These are phyloP conservation scores for Aspergillus olivimuriae DNA, from an alignment of 495 filamentous ascomycete genomes.

Conservation along the genomic window DNA sequence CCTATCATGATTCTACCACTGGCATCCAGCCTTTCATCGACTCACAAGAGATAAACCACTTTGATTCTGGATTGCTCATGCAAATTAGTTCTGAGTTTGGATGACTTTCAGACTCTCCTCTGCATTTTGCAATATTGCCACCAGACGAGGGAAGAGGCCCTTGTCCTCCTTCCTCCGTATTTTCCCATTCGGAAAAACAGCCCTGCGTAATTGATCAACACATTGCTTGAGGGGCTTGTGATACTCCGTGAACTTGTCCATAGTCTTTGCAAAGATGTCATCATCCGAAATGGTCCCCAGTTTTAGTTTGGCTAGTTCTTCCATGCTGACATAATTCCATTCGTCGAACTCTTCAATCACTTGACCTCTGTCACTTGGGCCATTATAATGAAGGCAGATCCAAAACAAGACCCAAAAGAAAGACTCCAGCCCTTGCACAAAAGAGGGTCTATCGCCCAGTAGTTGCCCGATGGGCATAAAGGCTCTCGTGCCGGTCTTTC, in stretches of 20 bases:
- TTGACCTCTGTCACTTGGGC: slow-evolving; percentile 10
- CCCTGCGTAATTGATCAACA: slow-evolving; percentile 27
- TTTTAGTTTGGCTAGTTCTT: slow-evolving; percentile 18
- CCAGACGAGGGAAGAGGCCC: slow-evolving; percentile 11
- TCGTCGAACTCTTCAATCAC: slow-evolving; percentile 15
- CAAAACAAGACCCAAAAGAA: slow-evolving; percentile 51
- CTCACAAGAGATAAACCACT: neutral
- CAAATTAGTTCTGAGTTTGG: too few species aligned
- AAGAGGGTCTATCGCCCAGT: slow-evolving; percentile 17
- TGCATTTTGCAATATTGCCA: neutral
- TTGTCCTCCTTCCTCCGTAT: slow-evolving; percentile 19
- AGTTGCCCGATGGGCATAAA: slow-evolving; percentile 28
- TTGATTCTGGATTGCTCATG: too few species aligned
- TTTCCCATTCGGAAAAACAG: slow-evolving; percentile 29
- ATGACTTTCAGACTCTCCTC: neutral
- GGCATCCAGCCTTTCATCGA: neutral
- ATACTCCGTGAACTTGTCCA: slow-evolving; percentile 27
- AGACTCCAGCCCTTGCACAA: slow-evolving; percentile 39
- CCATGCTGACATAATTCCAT: slow-evolving; percentile 20
- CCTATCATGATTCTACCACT: neutral
- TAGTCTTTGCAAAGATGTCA: slow-evolving; percentile 22
- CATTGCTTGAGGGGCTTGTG: slow-evolving; percentile 28
- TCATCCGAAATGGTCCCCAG: slow-evolving; percentile 23
- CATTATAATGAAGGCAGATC: slow-evolving; percentile 39
- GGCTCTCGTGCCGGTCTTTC: slow-evolving; percentile 26